These are phyloP conservation scores for Oryza coarctata DNA, from an alignment of 176 grass and related monocot species.

Conservation along the genomic window DNA sequence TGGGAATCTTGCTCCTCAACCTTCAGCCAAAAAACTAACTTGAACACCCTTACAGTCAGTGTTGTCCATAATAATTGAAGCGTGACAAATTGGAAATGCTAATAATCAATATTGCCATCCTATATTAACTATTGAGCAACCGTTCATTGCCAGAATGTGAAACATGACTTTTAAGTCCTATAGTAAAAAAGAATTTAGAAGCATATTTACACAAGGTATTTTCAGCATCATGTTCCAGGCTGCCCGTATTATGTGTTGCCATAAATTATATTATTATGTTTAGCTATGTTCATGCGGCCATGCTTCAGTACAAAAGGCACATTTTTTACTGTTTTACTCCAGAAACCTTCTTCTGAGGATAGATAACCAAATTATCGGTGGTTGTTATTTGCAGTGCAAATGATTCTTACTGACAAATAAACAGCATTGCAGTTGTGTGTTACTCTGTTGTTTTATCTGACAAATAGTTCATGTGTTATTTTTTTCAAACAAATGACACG, in stretches of 20 bases:
- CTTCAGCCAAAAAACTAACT: background rate
- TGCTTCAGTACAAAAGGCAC: background rate
- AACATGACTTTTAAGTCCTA: background rate
- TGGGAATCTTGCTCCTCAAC: background rate
- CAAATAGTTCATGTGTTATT: background rate
- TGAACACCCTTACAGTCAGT: background rate
- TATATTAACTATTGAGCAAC: no score
- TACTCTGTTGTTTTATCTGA: background rate
- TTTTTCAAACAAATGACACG: background rate
- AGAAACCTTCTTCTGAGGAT: no score
- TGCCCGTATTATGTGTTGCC: background rate
- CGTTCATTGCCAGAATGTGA: no score
- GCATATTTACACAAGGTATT: background rate
- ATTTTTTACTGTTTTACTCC: no score
- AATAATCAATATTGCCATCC: background rate
- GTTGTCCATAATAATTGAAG: slow-evolving; percentile 8
- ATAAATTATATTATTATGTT: background rate
- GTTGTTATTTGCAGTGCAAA: background rate
- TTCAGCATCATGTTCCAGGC: background rate
- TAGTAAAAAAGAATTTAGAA: background rate
- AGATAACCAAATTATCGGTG: no score
- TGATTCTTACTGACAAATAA: background rate
- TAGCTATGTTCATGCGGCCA: background rate
- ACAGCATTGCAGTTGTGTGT: background rate
- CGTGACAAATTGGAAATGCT: background rate